Conservation (phyloP, 163 green algal species). For the Volvox carteri region DNA sequence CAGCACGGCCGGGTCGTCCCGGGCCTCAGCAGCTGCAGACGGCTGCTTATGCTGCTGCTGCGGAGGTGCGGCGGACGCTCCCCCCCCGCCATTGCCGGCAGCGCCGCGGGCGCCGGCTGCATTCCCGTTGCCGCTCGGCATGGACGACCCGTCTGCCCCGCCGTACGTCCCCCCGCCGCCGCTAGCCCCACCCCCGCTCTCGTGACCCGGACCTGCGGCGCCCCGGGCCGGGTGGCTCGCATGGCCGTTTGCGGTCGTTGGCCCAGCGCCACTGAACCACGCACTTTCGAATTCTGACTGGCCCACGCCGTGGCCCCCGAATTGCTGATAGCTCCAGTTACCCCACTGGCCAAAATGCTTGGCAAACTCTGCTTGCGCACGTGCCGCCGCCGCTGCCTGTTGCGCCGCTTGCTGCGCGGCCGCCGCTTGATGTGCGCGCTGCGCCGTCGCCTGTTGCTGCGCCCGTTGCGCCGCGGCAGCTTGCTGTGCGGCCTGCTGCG, state of each 20-base stretch:
- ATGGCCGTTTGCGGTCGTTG: neutral
- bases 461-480: neutral
- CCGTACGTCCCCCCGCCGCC: neutral
- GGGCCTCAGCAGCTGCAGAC: neutral
- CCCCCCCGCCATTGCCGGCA: neutral
- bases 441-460: constrained; percentile 1
- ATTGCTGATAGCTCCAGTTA: neutral
- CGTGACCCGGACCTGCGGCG: neutral
- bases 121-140: neutral
- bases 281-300: neutral
- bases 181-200: neutral
- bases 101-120: neutral
- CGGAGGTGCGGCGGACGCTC: neutral
- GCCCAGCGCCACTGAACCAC: neutral
- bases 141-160: neutral
- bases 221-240: neutral
- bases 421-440: neutral
- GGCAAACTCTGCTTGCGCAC: neutral
- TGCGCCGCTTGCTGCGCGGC: neutral
- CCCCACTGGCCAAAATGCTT: neutral
- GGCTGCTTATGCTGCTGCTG: neutral
- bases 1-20: constrained; percentile 16
- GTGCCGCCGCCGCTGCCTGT: neutral
- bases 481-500: constrained; percentile 2
- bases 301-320: neutral